These are phyloP conservation scores for Penicillium concentricum DNA, from an alignment of 2,329 filamentous ascomycete genomes.

Conservation along the genomic window DNA sequence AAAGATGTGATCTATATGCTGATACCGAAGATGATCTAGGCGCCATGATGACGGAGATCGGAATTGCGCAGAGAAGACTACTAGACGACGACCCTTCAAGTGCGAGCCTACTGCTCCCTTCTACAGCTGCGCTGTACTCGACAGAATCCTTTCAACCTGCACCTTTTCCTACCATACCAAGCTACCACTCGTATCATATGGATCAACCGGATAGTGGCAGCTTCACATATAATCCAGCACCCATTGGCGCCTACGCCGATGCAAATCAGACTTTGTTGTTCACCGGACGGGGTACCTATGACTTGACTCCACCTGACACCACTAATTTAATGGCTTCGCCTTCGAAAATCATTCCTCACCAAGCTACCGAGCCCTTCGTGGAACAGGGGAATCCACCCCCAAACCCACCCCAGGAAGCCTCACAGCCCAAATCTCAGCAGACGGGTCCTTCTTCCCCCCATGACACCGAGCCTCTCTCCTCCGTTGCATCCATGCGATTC, in stretches of 20 bases:
- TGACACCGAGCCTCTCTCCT: conserved; percentile 43
- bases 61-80: conserved; percentile 32
- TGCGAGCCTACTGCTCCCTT: conserved; percentile 13
- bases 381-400: background rate
- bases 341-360: background rate
- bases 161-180: conserved; percentile 14
- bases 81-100: conserved; percentile 29
- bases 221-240: background rate
- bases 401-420: conserved; percentile 12
- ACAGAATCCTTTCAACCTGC: conserved; percentile 16
- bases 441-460: conserved; percentile 34
- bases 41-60: conserved; percentile 36
- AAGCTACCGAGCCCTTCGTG: background rate
- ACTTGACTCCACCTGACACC: conserved; percentile 10
- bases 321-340: conserved; percentile 4
- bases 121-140: conserved; percentile 13
- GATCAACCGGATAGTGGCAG: background rate
- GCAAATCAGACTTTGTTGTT: conserved; percentile 10
- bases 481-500: conserved; percentile 27
- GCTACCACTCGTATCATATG: conserved; percentile 4
- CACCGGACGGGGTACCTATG: conserved; percentile 2
- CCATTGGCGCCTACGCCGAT: background rate
- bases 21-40: conserved; percentile 19
- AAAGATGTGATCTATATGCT: background rate
- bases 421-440: conserved; percentile 28